Base-by-base conservation (phyloP, 2,329 filamentous ascomycete genomes). In the Monosporascus sp. region DNA sequence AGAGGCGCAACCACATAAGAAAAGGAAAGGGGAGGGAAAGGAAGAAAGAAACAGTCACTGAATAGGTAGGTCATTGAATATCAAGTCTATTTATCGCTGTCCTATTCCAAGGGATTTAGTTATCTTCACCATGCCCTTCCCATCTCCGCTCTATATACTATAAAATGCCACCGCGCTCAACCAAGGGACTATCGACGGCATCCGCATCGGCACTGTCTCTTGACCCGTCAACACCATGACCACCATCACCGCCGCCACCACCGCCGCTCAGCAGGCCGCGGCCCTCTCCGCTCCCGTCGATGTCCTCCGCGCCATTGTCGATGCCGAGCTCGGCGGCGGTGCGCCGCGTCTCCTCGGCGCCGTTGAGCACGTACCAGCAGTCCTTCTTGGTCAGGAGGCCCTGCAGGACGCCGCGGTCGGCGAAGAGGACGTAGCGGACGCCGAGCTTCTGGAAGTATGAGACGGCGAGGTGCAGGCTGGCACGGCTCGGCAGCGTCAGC, bases 381-480 rank as follows among this genome's bases (percentile, higher is more conserved):
- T 99, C 94, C 76, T 99, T 99, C 77, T 97, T 97, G 20, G 94
- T 99, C 61, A 97, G 75, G 48, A 99, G 71, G 0, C 94, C 94
- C 69, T 90, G 86, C 40, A 99, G 73, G 49, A 83, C 82, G 20
- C 94, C 94, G 48, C 86, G 82, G 60, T 97, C 90, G 40, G 84
- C 85, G 68, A 97, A 95, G 3, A 97, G 74, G 5, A 99, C 84
- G 73, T 97, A 97, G 49, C 93, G 83, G 57, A 99, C 74, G 20
- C 94, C 94, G 8, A 99, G 82, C 68, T 93, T 93, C 74, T 96
- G 91, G 72, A 99, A 97, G 80, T 99, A 95, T 53, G 83, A 86
- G 24, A 95, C 86, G 3, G 90, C 90, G n/a, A 97, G 81, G 67
- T 92, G 86, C 56, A 99, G 84, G 55, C 80, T 87, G 17, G 86